A percentile compares a stretch with the other conserved stretches of the same genome.
Evolutionary conservation across 495 filamentous ascomycete genomes (phyloP).

Genomic region (Copromyces sp.): DNA sequence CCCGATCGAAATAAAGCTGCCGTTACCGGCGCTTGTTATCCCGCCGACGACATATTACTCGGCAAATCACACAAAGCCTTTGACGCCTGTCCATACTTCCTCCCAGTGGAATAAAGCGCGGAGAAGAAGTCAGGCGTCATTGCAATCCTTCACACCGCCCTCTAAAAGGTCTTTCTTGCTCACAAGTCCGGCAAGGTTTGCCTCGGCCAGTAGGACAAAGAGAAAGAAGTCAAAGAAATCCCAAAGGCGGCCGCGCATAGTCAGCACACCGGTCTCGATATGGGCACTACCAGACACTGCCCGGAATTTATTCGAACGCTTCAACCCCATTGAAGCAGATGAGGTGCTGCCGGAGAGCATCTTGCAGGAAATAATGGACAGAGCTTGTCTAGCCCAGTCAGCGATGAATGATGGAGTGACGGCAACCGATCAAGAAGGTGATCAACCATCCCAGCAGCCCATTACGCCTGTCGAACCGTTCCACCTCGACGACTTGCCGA

Average conservation of each 20-base stretch:
- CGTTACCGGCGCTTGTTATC: constrained; percentile 4
- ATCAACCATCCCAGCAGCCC: neutral
- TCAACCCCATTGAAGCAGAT: constrained; percentile 38
- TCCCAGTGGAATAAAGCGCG: neutral
- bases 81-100: neutral
- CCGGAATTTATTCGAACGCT: constrained; percentile 35
- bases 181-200: constrained; percentile 13
- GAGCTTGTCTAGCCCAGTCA: constrained; percentile 15
- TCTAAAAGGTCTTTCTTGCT: constrained; percentile 9
- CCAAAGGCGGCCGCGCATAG: constrained; percentile 17
- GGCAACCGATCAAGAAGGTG: neutral
- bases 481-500: constrained; percentile 25
- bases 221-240: constrained; percentile 34
- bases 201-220: constrained; percentile 23
- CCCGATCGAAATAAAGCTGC: constrained; percentile 23
- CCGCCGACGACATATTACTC: constrained; percentile 1
- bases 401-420: constrained; percentile 8
- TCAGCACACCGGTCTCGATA: constrained; percentile 25
- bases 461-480: constrained; percentile 27
- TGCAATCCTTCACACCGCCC: constrained; percentile 17
- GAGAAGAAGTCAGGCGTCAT: constrained; percentile 5
- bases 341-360: constrained; percentile 41
- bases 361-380: constrained; percentile 30
- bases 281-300: constrained; percentile 41
- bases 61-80: neutral